Conservation (phyloP, 129 eudicot genomes). For the Pseudognaphalium luteoalbum region DNA sequence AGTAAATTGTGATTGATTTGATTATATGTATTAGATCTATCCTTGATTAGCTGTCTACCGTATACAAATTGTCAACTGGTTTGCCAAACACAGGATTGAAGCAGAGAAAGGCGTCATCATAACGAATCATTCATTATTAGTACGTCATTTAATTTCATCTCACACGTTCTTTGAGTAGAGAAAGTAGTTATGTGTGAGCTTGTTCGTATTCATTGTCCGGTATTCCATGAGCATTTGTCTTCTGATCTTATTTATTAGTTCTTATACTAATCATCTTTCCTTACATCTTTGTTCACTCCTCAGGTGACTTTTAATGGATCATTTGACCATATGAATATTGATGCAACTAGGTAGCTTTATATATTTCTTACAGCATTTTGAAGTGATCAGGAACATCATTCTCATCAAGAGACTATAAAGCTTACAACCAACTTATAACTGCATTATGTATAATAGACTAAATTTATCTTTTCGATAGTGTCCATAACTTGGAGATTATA, state of each 20-base stretch:
- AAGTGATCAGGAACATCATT: background rate
- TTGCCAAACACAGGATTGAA: constrained; percentile 72
- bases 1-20: background rate
- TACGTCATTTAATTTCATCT: constrained; percentile 35
- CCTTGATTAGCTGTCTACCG: constrained; percentile 6
- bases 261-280: constrained; percentile 17
- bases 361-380: constrained; percentile 8
- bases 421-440: constrained; percentile 1
- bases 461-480: constrained; percentile 44
- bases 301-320: constrained; percentile 99
- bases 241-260: background rate
- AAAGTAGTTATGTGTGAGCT: constrained; percentile 20
- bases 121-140: constrained; percentile 79
- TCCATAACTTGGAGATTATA: constrained; percentile 89
- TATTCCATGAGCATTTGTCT: background rate
- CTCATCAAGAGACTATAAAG: background rate
- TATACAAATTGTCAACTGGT: constrained; percentile 1
- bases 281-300: constrained; percentile 20
- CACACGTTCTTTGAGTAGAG: constrained; percentile 4
- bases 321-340: constrained; percentile 96
- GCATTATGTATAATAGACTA: background rate
- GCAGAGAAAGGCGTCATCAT: constrained; percentile 95
- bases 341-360: constrained; percentile 79
- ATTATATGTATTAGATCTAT: constrained; percentile 11
- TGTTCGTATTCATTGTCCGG: constrained; percentile 6